Percentiles rank a stretch among this genome's conserved stretches.
Conservation (phyloP, 768 basidiomycete genomes). For the Rhodotorula babjevae region DNA sequence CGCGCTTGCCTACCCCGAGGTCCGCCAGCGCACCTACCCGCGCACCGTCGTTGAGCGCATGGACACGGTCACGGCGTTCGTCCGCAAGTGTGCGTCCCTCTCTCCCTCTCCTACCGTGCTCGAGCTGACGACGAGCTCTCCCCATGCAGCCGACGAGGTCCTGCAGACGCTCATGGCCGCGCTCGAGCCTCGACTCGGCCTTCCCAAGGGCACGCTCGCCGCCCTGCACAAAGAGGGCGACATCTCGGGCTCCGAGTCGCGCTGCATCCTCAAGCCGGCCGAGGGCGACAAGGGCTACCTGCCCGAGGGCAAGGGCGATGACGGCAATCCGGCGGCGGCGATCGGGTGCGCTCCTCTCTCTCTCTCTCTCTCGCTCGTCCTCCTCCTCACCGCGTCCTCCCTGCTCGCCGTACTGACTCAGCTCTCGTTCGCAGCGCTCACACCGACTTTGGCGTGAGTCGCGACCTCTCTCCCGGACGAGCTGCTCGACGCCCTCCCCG, state of each 20-base stretch:
- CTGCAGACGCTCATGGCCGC: slow-evolving; percentile 55
- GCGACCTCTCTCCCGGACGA: too few relatives aligned
- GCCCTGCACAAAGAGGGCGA: slow-evolving; percentile 52
- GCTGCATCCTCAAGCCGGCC: slow-evolving; percentile 55
- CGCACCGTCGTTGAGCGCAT: slow-evolving; percentile 55
- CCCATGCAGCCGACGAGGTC: slow-evolving; percentile 49
- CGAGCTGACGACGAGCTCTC: background rate
- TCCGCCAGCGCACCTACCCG: slow-evolving; percentile 59
- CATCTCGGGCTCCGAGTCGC: slow-evolving; percentile 57
- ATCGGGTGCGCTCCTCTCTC: slow-evolving; percentile 8
- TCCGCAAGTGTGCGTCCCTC: slow-evolving; percentile 48
- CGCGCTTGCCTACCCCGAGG: slow-evolving; percentile 57
- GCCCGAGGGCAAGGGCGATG: slow-evolving; percentile 41
- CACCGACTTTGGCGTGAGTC: slow-evolving; percentile 19
- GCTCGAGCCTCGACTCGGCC: slow-evolving; percentile 57
- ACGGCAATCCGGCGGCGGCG: slow-evolving; percentile 41
- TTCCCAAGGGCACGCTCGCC: slow-evolving; percentile 55
- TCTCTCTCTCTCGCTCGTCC: too few relatives aligned
- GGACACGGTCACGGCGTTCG: slow-evolving; percentile 56
- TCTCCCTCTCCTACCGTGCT: too few relatives aligned
- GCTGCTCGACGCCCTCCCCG: too few relatives aligned
- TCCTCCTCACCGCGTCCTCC: background rate
- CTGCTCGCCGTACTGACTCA: background rate
- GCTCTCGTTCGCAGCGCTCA: background rate
- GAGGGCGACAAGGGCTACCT: background rate